Evolutionary conservation across 352 stramenopile genomes (phyloP), one percentile per base, ranked within the genome.

Genomic region (Globisporangium rhizosaccharum): DNA sequence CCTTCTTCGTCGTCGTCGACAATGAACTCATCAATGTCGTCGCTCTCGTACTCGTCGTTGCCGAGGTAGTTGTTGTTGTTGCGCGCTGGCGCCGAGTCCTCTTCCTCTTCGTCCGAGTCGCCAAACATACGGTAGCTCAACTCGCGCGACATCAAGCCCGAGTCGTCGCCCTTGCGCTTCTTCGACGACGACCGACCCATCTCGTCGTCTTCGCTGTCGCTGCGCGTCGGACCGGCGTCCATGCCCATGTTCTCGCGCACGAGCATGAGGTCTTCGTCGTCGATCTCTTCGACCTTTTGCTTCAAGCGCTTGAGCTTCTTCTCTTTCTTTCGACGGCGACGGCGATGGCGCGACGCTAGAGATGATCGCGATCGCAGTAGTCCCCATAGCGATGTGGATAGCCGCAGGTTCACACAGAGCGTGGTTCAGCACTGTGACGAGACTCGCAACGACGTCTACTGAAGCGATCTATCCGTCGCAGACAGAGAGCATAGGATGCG

Each of bases 1-100:
- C 85, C 83, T 75, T 96, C 87, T 67, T 96, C 87, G 42, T 96
- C 87, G 49, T 96, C 87, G 47, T 93, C 85, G 12, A 96, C 87
- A 45, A 96, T 96, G 42, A 96, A 96, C 55, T 94, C 87, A 48
- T 94, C 87, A 59, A 94, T 92, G 42, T 94, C 85, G 47, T 96
- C 87, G 61, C 85, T 94, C 66, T 94, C 85, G 66, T 94, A 96
- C 56, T 96, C 87, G 44, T 94, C 82, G 30, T 90, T 89, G 47
- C 86, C 87, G 2, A 92, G 62, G 59, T 92, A 96, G 58, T 92
- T 92, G 63, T 85, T 86, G 47, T 76, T 86, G 47, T 76, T 80
- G 18, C 79, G 72, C 23, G 80, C 72, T 0, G 81, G 79, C 0
- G 73, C 80, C 33, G 77, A 83, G 39, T 90, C 78, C 36, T 95